These are phyloP conservation scores for Aspergillus nanangensis DNA, from an alignment of 495 filamentous ascomycete genomes.

Conservation along the genomic window DNA sequence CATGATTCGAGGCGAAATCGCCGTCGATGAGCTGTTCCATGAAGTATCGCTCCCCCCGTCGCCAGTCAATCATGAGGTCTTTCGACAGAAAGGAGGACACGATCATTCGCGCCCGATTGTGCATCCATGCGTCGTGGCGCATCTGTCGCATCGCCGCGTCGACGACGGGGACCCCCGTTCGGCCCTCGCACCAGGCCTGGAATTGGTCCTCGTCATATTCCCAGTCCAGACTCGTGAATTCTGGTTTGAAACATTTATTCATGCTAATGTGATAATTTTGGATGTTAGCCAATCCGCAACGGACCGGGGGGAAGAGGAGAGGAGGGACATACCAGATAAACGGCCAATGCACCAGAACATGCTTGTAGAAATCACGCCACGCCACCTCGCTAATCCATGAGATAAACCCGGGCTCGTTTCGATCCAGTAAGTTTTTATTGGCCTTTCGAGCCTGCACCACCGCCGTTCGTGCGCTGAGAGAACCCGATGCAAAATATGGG, in stretches of 20 bases:
- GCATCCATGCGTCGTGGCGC: slow-evolving; percentile 69
- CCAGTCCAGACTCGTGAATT: slow-evolving; percentile 80
- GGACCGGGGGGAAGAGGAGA: too few species aligned
- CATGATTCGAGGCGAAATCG: slow-evolving; percentile 89
- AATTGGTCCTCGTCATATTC: slow-evolving; percentile 67
- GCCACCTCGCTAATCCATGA: slow-evolving; percentile 86
- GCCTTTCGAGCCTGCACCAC: slow-evolving; percentile 59
- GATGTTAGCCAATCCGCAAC: too few species aligned
- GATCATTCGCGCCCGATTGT: slow-evolving; percentile 87
- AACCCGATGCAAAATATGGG: slow-evolving; percentile 73
- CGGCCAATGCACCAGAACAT: slow-evolving; percentile 82
- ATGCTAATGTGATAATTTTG: slow-evolving; percentile 49
- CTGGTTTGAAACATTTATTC: slow-evolving; percentile 90
- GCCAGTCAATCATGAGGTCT: slow-evolving; percentile 86
- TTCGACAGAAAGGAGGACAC: slow-evolving; percentile 84
- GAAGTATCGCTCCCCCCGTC: slow-evolving; percentile 82
- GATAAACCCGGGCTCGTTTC: slow-evolving; percentile 61
- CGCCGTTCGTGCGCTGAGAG: slow-evolving; percentile 72
- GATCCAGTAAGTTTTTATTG: slow-evolving; percentile 69
- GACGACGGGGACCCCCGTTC: slow-evolving; percentile 81
- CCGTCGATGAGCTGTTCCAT: slow-evolving; percentile 88
- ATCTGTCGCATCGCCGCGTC: slow-evolving; percentile 93
- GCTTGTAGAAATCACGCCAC: slow-evolving; percentile 92
- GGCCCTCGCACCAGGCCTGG: slow-evolving; percentile 68
- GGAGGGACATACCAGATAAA: slow-evolving; percentile 64